A percentile compares a stretch with the other conserved stretches of the same genome.
Conservation (phyloP, 345 rosid genomes). For the Litchi chinensis region DNA sequence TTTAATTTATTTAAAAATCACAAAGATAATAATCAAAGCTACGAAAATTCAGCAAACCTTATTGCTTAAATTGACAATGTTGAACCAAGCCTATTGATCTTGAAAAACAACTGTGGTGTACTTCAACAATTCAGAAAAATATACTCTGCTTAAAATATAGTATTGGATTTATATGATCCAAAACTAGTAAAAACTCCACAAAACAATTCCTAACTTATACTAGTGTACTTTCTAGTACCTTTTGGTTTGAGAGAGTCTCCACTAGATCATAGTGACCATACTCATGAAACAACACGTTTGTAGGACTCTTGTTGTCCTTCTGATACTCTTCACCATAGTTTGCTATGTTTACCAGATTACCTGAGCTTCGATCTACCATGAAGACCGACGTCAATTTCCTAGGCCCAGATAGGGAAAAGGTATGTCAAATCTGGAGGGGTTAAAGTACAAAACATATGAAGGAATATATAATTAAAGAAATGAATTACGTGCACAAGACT, state of each 20-base stretch:
- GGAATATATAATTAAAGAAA: not conserved
- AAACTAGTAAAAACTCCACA: slow-evolving; percentile 5
- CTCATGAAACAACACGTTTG: slow-evolving; percentile 69
- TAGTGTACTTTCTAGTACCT: slow-evolving; percentile 26
- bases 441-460: slow-evolving; percentile 14
- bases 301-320: slow-evolving; percentile 45
- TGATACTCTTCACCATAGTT: slow-evolving; percentile 67
- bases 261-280: slow-evolving; percentile 74
- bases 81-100: slow-evolving; percentile 19
- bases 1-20: not conserved
- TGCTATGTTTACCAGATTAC: slow-evolving; percentile 53
- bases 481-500: not conserved
- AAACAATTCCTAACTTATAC: slow-evolving; percentile 28
- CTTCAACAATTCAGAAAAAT: slow-evolving; percentile 7
- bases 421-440: slow-evolving; percentile 17
- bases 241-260: slow-evolving; percentile 42
- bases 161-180: slow-evolving; percentile 17
- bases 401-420: slow-evolving; percentile 19
- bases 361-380: slow-evolving; percentile 53
- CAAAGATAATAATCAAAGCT: slow-evolving; percentile 12
- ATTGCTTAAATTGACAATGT: slow-evolving; percentile 22
- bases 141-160: slow-evolving; percentile 15
- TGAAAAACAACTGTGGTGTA: slow-evolving; percentile 18
- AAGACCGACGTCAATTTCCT: slow-evolving; percentile 55
- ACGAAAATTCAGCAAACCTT: slow-evolving; percentile 31